Percentiles rank a stretch among this genome's conserved stretches.
phyloP scores from a whole-genome alignment of 306 rosid genomes.

The Gillenia trifoliata region DNA sequence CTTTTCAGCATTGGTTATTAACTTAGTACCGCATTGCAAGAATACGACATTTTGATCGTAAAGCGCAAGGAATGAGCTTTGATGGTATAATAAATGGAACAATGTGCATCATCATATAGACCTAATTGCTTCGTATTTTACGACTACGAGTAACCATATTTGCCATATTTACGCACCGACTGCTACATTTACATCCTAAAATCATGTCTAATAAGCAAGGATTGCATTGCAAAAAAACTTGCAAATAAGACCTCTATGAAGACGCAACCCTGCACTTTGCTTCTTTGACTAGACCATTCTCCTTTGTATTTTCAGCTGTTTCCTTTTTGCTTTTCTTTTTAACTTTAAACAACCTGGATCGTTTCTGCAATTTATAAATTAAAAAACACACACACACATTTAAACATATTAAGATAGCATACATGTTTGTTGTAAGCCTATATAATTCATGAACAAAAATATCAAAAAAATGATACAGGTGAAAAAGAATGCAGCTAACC shows the following conservation, averaged over 20 bases:
- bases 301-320: constrained; percentile 24
- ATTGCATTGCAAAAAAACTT: too few species aligned
- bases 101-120: background rate
- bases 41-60: too few species aligned
- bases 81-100: too few species aligned
- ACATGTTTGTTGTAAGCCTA: background rate
- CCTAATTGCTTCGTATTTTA: too few species aligned
- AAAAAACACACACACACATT: background rate
- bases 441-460: background rate
- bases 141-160: too few species aligned
- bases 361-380: constrained; percentile 11
- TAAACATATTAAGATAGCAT: background rate
- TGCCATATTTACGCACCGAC: too few species aligned
- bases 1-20: too few species aligned
- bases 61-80: too few species aligned
- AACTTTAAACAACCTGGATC: constrained; percentile 38
- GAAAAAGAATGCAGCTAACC: too few species aligned
- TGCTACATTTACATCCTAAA: too few species aligned
- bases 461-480: too few species aligned
- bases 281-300: constrained; percentile 24
- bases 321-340: constrained; percentile 45
- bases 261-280: constrained; percentile 44
- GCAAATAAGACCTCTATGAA: constrained; percentile 47
- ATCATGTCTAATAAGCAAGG: too few species aligned
- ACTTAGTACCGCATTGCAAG: background rate